Evolutionary conservation across 148 eudicot species (phyloP).

Genomic region (Chenopodium berlandieri): DNA sequence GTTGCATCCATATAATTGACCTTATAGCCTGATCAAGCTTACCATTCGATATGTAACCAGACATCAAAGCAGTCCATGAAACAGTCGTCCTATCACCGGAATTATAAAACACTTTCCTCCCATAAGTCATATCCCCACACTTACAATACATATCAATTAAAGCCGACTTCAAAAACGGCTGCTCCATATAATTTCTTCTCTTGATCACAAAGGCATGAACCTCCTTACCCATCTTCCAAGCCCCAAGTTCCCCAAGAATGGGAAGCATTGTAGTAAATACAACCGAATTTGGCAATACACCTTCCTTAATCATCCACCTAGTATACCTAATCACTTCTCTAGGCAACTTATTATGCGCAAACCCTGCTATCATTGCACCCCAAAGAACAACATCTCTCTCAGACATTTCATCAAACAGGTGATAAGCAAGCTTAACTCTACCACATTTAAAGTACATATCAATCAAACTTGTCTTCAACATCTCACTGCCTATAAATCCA

Average conservation of each 20-base stretch:
- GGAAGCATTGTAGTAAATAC: constrained; percentile 70
- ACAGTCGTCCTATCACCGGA: constrained; percentile 62
- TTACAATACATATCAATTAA: constrained; percentile 95
- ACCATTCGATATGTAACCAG: constrained; percentile 73
- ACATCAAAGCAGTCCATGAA: constrained; percentile 86
- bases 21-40: constrained; percentile 78
- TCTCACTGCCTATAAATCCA: constrained; percentile 51
- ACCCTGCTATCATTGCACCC: constrained; percentile 90
- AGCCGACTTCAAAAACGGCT: constrained; percentile 65
- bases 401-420: constrained; percentile 59
- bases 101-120: constrained; percentile 62
- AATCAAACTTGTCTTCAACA: constrained; percentile 66
- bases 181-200: constrained; percentile 54
- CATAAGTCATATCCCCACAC: constrained; percentile 72
- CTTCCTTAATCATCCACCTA: constrained; percentile 65
- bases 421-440: constrained; percentile 63
- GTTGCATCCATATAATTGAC: constrained; percentile 87
- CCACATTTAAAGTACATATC: constrained; percentile 95
- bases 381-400: constrained; percentile 79
- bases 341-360: constrained; percentile 63
- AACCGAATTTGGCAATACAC: constrained; percentile 61
- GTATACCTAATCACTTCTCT: constrained; percentile 53
- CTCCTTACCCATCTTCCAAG: constrained; percentile 56
- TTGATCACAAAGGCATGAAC: constrained; percentile 78
- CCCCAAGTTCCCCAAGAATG: constrained; percentile 59